Base-by-base conservation (phyloP, 1,139 yeast genomes). In the Nakaseomyces glabratus region DNA sequence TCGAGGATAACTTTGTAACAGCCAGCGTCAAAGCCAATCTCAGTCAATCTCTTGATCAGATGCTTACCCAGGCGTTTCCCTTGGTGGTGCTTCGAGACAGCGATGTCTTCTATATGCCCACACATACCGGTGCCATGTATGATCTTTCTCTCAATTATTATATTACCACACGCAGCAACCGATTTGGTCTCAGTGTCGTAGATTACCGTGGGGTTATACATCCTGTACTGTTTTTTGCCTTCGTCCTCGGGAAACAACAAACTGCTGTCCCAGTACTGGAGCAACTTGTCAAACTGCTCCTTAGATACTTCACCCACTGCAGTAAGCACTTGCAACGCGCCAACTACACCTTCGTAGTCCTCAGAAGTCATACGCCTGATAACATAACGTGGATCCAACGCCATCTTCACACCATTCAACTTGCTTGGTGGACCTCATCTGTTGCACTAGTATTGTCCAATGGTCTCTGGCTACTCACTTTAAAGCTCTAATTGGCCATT, bases 31-130 rank as follows among this genome's bases (percentile, higher is more conserved):
- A 69, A 51, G 4, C 84, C 95, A 30, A 81, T 55, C 18, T 65
- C 64, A 4, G 79, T 71, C 51, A 90, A 66, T 11, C 72, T 65
- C 19, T 66, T 61, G 47, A 90, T 82, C 61, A 90, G 58, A 12
- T 68, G 62, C 46, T 68, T 62, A 0, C 98, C 98, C 35, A 90
- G 63, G 46, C 74, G 73, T 55, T 79, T 77, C 6, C 98, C 98
- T 52, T 88, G 96, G 56, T 82, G 85, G 11, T 68, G 61, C 23
- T 60, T 58, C 21, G 76, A 71, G 4, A 90, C 95, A 1, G 96
- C 82, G 41, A 90, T 88, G 55, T 90, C 98, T 55, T 90, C 98
- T 43, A 90, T 81, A 60, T 90, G 98, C 4, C 97, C 98, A 9
- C 85, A 94, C 36, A 67, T 59, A 0, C 95, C 94, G 57, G 93